phyloP scores from a whole-genome alignment of 1,139 yeast species.

The Saccharomyces hybrid region DNA sequence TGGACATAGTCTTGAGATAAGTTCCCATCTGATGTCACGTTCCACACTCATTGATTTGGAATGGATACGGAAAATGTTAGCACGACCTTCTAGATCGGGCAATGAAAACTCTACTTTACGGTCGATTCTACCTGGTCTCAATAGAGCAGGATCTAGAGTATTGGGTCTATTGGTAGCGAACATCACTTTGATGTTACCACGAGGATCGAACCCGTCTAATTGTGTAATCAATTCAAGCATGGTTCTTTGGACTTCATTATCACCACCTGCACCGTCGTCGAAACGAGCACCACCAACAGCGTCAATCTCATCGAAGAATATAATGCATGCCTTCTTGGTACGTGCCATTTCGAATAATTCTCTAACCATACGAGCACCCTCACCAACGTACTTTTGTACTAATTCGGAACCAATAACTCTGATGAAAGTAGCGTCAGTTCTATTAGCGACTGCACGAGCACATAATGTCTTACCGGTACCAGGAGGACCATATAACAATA shows the following conservation, averaged over 20 bases:
- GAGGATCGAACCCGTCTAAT: constrained; percentile 94
- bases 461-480: constrained; percentile 97
- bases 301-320: constrained; percentile 88
- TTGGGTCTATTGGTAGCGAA: constrained; percentile 98
- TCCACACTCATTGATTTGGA: constrained; percentile 96
- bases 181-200: constrained; percentile 98
- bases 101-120: constrained; percentile 94
- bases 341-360: constrained; percentile 98
- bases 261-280: constrained; percentile 99
- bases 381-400: constrained; percentile 97
- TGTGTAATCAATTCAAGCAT: constrained; percentile 97
- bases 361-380: constrained; percentile 98
- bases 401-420: constrained; percentile 96
- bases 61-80: constrained; percentile 93
- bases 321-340: constrained; percentile 93
- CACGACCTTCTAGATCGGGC: constrained; percentile 96
- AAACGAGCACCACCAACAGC: constrained; percentile 98
- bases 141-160: constrained; percentile 92
- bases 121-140: constrained; percentile 97
- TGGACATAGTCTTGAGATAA: constrained; percentile 93
- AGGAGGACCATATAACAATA: constrained; percentile 92
- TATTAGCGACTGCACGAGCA: constrained; percentile 96
- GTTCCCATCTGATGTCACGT: constrained; percentile 95
- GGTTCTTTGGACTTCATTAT: constrained; percentile 96
- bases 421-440: constrained; percentile 97